Conservation (phyloP, 2,329 filamentous ascomycete genomes). For the Fusarium sp. region DNA sequence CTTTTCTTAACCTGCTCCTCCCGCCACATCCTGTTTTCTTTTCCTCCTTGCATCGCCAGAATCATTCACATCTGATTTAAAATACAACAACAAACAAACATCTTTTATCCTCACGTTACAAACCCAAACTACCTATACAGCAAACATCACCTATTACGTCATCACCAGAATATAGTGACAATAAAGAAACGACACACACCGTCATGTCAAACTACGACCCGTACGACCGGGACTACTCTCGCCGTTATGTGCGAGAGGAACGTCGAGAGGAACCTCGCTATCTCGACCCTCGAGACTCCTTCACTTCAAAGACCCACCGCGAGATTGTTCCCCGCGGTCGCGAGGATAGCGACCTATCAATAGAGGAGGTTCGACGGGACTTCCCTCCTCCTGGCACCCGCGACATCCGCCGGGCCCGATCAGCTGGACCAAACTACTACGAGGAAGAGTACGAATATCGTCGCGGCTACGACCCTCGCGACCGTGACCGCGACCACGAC, state of each 20-base stretch:
- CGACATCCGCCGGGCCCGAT: constrained; percentile 72
- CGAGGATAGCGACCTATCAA: constrained; percentile 79
- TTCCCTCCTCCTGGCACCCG: constrained; percentile 77
- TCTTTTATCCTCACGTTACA: constrained; percentile 2
- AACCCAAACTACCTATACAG: neutral
- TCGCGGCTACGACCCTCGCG: constrained; percentile 63
- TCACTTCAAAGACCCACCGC: constrained; percentile 61
- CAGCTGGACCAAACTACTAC: constrained; percentile 71
- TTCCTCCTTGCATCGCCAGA: constrained; percentile 27
- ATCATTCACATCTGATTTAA: constrained; percentile 10
- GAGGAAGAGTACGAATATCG: constrained; percentile 65
- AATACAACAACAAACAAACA: constrained; percentile 1
- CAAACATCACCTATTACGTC: constrained; percentile 6
- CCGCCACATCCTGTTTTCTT: constrained; percentile 29
- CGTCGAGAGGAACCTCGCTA: constrained; percentile 67
- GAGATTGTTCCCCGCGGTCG: constrained; percentile 71
- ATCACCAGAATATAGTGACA: constrained; percentile 10
- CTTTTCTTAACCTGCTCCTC: constrained; percentile 29
- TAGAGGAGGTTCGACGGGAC: constrained; percentile 87
- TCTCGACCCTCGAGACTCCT: constrained; percentile 65
- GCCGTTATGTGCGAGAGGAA: constrained; percentile 68
- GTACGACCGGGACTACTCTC: constrained; percentile 65
- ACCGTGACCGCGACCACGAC: constrained; percentile 57
- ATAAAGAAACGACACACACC: constrained; percentile 15
- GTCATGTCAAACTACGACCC: constrained; percentile 65